These are phyloP conservation scores for Xerocomus brunneocitrinus DNA, from an alignment of 768 basidiomycete species.

Conservation along the genomic window DNA sequence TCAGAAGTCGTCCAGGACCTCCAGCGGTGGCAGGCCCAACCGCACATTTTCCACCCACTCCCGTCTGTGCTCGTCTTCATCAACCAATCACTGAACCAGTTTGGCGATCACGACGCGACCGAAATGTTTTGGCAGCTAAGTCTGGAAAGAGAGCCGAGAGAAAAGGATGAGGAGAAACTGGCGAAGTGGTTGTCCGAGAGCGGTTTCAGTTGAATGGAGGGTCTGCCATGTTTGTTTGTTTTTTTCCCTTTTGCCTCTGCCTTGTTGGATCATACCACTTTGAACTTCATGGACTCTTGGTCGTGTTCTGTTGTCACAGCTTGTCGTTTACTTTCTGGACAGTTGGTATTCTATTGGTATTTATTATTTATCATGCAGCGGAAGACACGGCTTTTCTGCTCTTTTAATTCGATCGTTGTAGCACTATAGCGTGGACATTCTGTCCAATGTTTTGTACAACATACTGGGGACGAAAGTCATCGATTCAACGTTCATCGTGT, in stretches of 20 bases:
- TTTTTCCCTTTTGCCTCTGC: not conserved
- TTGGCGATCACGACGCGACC: conserved; percentile 30
- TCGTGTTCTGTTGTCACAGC: not conserved
- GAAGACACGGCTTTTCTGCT: not conserved
- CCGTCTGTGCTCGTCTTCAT: conserved; percentile 42
- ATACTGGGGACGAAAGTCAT: not conserved
- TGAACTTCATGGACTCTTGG: not conserved
- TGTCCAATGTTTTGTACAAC: not conserved
- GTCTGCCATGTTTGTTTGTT: not conserved
- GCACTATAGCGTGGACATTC: no score
- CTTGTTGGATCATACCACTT: not conserved
- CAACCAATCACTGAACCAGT: conserved; percentile 35
- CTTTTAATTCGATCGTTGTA: not conserved
- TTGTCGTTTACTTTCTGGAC: not conserved
- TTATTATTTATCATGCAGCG: conserved; percentile 2
- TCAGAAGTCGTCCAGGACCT: conserved; percentile 57
- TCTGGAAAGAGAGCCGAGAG: conserved; percentile 49
- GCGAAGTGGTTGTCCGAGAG: conserved; percentile 37
- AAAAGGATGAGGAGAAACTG: conserved; percentile 50
- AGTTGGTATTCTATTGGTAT: conserved; percentile 10
- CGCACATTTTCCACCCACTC: conserved; percentile 50
- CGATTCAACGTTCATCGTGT: not conserved
- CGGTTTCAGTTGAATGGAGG: conserved; percentile 31
- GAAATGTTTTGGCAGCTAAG: conserved; percentile 44
- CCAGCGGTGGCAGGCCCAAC: conserved; percentile 50